Conservation (phyloP, 2,329 filamentous ascomycete genomes). For the Beauveria sp. region DNA sequence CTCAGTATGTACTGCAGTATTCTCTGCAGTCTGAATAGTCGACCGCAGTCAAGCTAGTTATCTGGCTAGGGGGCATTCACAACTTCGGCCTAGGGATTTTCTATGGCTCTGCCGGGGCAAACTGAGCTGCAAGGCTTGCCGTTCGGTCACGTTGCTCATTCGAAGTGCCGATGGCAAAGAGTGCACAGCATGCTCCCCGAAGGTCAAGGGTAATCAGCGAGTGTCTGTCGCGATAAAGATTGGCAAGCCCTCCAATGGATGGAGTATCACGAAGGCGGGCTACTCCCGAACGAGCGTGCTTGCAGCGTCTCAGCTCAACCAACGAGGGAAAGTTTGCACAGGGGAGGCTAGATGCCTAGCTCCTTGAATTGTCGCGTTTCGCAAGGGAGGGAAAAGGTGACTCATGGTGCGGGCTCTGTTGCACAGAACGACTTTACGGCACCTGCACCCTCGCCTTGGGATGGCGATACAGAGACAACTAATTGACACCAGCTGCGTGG, state of each 20-base stretch:
- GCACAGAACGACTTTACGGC: neutral
- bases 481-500: too few species aligned
- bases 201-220: too few species aligned
- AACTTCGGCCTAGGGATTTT: too few species aligned
- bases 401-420: neutral
- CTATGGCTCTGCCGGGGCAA: too few species aligned
- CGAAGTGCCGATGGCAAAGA: too few species aligned
- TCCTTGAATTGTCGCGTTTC: neutral
- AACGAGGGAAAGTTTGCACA: neutral
- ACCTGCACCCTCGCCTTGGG: neutral
- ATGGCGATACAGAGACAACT: too few species aligned
- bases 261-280: neutral
- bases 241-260: slow-evolving; percentile 3
- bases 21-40: neutral
- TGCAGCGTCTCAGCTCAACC: neutral
- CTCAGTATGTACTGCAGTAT: neutral
- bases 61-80: too few species aligned
- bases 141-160: too few species aligned
- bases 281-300: neutral
- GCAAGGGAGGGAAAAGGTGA: neutral
- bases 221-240: neutral
- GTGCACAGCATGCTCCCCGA: too few species aligned
- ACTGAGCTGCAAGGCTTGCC: too few species aligned
- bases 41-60: neutral
- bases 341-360: neutral